Evolutionary conservation across 2,329 filamentous ascomycete species (phyloP).

Genomic region (Nemania sp.): DNA sequence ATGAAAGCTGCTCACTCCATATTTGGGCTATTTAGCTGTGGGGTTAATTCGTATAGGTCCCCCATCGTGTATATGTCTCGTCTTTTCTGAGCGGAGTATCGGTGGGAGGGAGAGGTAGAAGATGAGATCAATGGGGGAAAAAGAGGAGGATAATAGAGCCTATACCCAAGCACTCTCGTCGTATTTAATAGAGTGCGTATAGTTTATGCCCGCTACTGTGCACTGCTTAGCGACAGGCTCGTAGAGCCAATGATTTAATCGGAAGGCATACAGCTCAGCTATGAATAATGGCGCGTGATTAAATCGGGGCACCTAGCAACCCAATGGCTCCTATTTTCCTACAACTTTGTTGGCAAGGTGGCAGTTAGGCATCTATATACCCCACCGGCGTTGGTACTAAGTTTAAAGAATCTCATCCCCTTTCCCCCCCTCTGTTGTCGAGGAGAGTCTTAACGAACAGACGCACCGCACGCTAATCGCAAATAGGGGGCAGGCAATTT

Average conservation of each 20-base stretch:
- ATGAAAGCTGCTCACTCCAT: conserved; percentile 5
- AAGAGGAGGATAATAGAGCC: background rate
- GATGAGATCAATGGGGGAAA: background rate
- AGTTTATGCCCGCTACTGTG: background rate
- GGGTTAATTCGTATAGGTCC: no score
- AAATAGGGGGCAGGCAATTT: background rate
- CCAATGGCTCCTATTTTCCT: background rate
- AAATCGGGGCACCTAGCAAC: background rate
- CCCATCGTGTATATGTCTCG: no score
- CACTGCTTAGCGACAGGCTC: background rate
- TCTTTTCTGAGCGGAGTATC: background rate
- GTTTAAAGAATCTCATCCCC: background rate
- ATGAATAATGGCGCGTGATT: background rate
- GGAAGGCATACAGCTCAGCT: background rate
- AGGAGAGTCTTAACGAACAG: no score
- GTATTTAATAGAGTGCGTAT: no score
- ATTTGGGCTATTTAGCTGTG: background rate
- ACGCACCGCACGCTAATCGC: background rate
- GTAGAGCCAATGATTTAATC: background rate
- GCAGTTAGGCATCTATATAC: conserved; percentile 1
- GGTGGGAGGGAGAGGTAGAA: background rate
- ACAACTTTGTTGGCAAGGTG: background rate
- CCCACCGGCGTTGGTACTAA: background rate
- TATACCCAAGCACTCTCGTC: no score
- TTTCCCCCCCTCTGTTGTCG: background rate